Conservation (phyloP, 345 rosid genomes). For the Eucalyptus sideroxylon region DNA sequence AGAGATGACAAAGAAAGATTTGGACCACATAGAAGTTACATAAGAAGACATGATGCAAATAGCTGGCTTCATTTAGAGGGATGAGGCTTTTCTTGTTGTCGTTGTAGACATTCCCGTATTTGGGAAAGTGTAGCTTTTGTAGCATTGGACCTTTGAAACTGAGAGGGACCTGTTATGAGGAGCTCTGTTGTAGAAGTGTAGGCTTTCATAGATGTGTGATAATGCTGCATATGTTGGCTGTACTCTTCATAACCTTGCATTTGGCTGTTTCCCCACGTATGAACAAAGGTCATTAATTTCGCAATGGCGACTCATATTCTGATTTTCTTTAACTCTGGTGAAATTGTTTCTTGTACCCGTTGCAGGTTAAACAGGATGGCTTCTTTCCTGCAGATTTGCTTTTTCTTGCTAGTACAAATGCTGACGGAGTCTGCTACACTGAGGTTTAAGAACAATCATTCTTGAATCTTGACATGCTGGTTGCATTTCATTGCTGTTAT, state of each 20-base stretch:
- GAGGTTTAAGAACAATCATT: slow-evolving; percentile 42
- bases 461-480: not conserved
- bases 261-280: not conserved
- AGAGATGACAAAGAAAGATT: not conserved
- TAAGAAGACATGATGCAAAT: not conserved
- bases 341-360: not conserved
- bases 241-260: not conserved
- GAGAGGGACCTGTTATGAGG: not conserved
- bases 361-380: slow-evolving; percentile 90
- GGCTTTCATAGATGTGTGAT: not conserved
- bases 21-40: not conserved
- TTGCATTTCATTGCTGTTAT: not conserved
- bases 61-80: not conserved
- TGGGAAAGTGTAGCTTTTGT: not conserved
- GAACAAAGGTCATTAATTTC: not conserved
- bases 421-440: slow-evolving; percentile 92
- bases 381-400: slow-evolving; percentile 96
- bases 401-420: slow-evolving; percentile 80
- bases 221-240: not conserved
- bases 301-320: not conserved
- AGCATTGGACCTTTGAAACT: not conserved
- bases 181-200: not conserved
- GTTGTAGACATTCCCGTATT: not conserved
- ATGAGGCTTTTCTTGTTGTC: not conserved
- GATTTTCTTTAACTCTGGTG: not conserved